Base-by-base conservation (phyloP, 2,329 filamentous ascomycete species). In the Beauveria varroae region DNA sequence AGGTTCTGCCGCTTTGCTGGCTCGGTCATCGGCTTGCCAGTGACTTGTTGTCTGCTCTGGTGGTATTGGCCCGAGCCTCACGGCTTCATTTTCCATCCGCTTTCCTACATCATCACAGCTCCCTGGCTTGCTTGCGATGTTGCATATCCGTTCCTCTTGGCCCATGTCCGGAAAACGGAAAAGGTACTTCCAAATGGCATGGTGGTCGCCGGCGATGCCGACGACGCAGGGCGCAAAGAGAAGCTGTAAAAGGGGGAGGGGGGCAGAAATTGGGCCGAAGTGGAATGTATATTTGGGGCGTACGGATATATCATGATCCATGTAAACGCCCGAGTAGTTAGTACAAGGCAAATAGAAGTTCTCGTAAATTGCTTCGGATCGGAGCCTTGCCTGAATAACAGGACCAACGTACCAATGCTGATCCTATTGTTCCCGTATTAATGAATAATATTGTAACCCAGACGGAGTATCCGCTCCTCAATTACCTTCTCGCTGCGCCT, bases 61-160 rank as follows among this genome's bases (percentile, higher is more conserved):
- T 79, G 75, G 70, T 75, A 74, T 64, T 81, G 80, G 80, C 78
- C 78, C 3, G 80, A 81, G 61, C 76, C 78, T 1, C 77, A 82
- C 65, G 74, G 73, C 12, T 82, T 79, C 65, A 75, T 78, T 34
- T 69, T 74, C 54, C 75, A 74, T 37, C 78, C 76, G 0, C 67
- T 79, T 5, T 75, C 73, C 1, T 50, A 79, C 4, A 75, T 80
- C 61, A 66, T 82, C 16, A 72, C 73, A 63, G 74, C 71, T 0
- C 73, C 74, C 0, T 73, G 73, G 16, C 59, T 78, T 2, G 50
- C 75, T 18, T 78, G 75, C 53, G 80, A 82, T 64, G 41, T 78
- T 14, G 65, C 72, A 2, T 82, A 82, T 60, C 75, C 78, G 0
- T 74, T 80, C 50, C 64, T 78, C 10, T 65, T 82, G 51, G 72